A percentile compares a stretch with the other conserved stretches of the same genome.
phyloP scores from a whole-genome alignment of 768 basidiomycete species.

The Phanerodontia chrysosporium region DNA sequence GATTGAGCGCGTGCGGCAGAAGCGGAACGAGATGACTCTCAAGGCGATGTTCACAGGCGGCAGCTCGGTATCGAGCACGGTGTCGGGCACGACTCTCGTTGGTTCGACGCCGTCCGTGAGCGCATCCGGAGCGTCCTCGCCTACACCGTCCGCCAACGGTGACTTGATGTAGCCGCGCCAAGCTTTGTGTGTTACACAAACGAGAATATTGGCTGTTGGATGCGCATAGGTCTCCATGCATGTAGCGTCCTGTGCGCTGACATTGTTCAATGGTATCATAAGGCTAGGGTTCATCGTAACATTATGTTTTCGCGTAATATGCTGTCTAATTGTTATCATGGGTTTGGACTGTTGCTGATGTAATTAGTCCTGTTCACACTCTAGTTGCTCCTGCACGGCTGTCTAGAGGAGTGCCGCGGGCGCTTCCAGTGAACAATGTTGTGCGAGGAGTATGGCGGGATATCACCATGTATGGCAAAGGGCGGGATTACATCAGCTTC shows the following conservation, averaged over 20 bases:
- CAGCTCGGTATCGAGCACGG: background rate
- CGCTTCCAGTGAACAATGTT: no score
- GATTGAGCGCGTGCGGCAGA: slow-evolving; percentile 81
- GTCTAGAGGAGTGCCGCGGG: no score
- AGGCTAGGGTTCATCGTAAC: background rate
- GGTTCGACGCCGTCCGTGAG: background rate
- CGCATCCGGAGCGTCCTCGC: background rate
- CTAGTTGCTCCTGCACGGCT: background rate
- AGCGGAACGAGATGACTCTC: slow-evolving; percentile 76
- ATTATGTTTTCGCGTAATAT: background rate
- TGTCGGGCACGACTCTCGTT: no score
- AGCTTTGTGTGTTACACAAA: no score
- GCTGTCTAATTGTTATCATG: background rate
- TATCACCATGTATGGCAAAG: background rate
- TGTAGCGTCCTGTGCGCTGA: background rate
- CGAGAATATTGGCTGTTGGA: background rate
- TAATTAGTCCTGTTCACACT: background rate
- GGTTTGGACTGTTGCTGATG: background rate
- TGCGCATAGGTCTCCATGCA: background rate
- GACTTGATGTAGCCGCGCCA: slow-evolving; percentile 4
- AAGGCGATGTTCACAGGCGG: slow-evolving; percentile 76
- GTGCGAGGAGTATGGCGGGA: background rate
- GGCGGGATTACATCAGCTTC: background rate
- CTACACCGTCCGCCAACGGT: background rate
- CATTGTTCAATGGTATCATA: background rate